Percentiles rank a stretch among this genome's conserved stretches.
Conservation (phyloP, 2,329 filamentous ascomycete genomes). For the Penicillium brasilianum region DNA sequence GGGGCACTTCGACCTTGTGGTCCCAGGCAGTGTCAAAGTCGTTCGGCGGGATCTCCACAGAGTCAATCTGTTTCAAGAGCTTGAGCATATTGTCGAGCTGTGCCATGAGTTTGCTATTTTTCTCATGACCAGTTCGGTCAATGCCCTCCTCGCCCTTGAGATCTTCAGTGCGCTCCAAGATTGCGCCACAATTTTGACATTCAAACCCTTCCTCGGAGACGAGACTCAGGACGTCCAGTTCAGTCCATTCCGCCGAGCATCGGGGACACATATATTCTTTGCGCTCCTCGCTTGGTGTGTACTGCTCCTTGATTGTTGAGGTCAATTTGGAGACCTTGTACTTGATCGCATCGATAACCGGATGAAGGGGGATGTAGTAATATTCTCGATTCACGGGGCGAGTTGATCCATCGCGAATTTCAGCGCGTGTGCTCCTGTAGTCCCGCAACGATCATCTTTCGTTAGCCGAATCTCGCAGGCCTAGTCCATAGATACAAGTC, state of each 20-base stretch:
- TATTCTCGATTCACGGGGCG: constrained; percentile 86
- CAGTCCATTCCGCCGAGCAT: constrained; percentile 85
- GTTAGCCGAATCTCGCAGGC: constrained; percentile 18
- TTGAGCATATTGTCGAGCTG: constrained; percentile 54
- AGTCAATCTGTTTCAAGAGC: constrained; percentile 55
- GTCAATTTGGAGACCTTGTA: constrained; percentile 89
- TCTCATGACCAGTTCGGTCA: constrained; percentile 55
- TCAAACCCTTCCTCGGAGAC: constrained; percentile 72
- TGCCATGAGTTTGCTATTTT: constrained; percentile 55
- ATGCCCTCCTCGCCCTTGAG: constrained; percentile 50
- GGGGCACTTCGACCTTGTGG: constrained; percentile 52
- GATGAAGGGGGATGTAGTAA: constrained; percentile 95
- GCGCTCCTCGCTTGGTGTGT: constrained; percentile 78
- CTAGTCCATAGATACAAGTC: constrained; percentile 35
- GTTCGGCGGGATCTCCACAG: constrained; percentile 53
- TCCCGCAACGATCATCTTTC: neutral
- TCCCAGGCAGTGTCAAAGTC: constrained; percentile 57
- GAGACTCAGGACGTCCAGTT: constrained; percentile 84
- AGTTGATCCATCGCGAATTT: constrained; percentile 79
- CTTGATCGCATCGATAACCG: constrained; percentile 94
- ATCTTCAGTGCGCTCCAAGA: constrained; percentile 52
- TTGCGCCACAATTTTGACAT: constrained; percentile 75
- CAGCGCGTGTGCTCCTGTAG: constrained; percentile 70
- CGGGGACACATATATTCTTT: constrained; percentile 87
- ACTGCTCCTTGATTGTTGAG: constrained; percentile 83